These are phyloP conservation scores for Chlamydomonas sp. DNA, from an alignment of 139 green algal species.

Conservation along the genomic window DNA sequence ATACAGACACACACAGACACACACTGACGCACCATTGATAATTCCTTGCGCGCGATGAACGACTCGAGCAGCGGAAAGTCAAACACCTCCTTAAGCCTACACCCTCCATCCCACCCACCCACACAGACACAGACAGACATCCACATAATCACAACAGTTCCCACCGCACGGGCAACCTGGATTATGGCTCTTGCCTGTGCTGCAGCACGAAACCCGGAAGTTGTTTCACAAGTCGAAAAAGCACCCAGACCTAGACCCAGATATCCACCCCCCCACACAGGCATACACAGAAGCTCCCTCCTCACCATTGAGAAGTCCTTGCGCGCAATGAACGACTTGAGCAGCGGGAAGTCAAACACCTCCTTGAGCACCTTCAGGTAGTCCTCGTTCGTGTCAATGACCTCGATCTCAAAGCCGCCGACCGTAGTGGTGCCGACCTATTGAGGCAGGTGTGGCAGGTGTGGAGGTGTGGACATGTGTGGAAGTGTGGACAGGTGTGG, in stretches of 20 bases:
- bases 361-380: conserved; percentile 80
- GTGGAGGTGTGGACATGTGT: background rate
- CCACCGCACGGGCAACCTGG: too few species aligned
- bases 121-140: too few species aligned
- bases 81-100: conserved; percentile 76
- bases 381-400: conserved; percentile 86
- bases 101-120: too few species aligned
- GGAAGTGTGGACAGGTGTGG: too few species aligned
- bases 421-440: conserved; percentile 56
- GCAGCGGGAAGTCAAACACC: conserved; percentile 93
- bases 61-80: conserved; percentile 82
- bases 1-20: too few species aligned
- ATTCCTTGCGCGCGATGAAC: conserved; percentile 77
- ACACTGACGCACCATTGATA: too few species aligned
- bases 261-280: background rate
- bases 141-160: too few species aligned
- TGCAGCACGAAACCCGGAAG: too few species aligned
- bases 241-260: background rate
- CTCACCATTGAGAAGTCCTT: conserved; percentile 81
- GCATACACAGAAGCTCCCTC: too few species aligned
- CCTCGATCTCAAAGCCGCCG: conserved; percentile 92
- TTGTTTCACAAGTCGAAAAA: too few species aligned
- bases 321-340: conserved; percentile 76
- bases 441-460: conserved; percentile 15
- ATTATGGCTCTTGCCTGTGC: too few species aligned